Conservation (phyloP, 2,329 filamentous ascomycete genomes). For the Macrophomina tecta region DNA sequence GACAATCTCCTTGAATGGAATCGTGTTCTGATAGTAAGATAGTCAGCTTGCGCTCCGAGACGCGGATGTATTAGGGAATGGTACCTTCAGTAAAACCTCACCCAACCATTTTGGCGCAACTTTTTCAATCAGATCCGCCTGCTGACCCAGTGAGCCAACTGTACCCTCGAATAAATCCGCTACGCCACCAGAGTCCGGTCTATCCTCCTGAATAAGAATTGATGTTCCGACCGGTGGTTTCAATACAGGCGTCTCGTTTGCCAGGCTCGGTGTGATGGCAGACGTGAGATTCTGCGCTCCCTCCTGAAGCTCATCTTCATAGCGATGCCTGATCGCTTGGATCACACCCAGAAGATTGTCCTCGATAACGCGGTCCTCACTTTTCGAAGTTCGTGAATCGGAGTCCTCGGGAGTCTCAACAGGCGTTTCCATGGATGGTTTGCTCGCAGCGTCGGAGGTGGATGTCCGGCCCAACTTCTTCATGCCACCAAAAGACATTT, state of each 20-base stretch:
- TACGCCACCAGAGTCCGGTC: constrained; percentile 66
- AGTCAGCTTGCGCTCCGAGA: not conserved
- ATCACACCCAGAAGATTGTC: constrained; percentile 76
- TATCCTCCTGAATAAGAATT: constrained; percentile 70
- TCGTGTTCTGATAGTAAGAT: constrained; percentile 65
- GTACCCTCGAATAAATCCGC: constrained; percentile 92
- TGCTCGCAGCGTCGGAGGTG: constrained; percentile 58
- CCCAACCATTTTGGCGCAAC: constrained; percentile 90
- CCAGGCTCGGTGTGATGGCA: constrained; percentile 70
- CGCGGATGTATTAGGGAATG: constrained; percentile 29
- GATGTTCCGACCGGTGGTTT: constrained; percentile 70
- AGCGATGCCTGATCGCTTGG: constrained; percentile 74
- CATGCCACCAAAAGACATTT: constrained; percentile 72
- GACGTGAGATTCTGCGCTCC: constrained; percentile 60
- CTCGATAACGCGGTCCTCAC: constrained; percentile 74
- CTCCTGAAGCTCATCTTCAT: constrained; percentile 70
- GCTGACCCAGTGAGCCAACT: constrained; percentile 75
- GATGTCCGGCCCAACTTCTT: constrained; percentile 78
- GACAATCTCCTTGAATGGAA: constrained; percentile 85
- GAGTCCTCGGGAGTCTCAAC: constrained; percentile 73
- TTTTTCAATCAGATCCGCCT: constrained; percentile 84
- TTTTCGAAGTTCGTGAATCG: constrained; percentile 63
- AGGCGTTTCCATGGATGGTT: constrained; percentile 6
- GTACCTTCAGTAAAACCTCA: constrained; percentile 77
- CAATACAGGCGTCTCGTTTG: constrained; percentile 76